phyloP scores from a whole-genome alignment of 2,329 filamentous ascomycete genomes.

The Tricladium varicosporioides region DNA sequence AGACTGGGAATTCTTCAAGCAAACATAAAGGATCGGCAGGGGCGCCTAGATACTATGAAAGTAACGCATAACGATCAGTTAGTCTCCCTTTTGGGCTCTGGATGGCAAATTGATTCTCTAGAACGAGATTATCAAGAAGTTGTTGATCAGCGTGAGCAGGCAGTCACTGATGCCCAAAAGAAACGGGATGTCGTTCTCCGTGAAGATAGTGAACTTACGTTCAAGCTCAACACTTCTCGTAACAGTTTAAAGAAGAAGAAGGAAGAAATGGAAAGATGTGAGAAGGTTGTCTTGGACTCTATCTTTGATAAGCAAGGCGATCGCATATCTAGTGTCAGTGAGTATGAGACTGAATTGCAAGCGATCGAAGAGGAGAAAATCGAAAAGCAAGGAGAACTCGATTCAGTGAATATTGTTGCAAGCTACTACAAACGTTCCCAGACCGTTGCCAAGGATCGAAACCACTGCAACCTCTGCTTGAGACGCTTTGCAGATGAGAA shows the following conservation, averaged over 20 bases:
- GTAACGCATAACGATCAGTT: slow-evolving; percentile 73
- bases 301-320: slow-evolving; percentile 44
- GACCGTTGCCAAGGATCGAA: slow-evolving; percentile 62
- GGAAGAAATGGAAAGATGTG: slow-evolving; percentile 59
- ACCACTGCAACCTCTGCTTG: slow-evolving; percentile 74
- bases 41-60: slow-evolving; percentile 73
- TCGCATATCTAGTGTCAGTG: slow-evolving; percentile 45
- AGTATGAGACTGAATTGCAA: slow-evolving; percentile 52
- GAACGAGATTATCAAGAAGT: slow-evolving; percentile 68
- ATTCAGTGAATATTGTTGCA: slow-evolving; percentile 65
- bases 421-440: slow-evolving; percentile 71
- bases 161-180: slow-evolving; percentile 63
- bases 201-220: slow-evolving; percentile 75
- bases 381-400: slow-evolving; percentile 59
- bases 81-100: slow-evolving; percentile 56
- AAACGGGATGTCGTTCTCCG: slow-evolving; percentile 68
- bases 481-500: slow-evolving; percentile 62
- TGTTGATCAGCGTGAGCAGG: slow-evolving; percentile 54
- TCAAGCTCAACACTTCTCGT: slow-evolving; percentile 63
- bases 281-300: slow-evolving; percentile 52
- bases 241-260: slow-evolving; percentile 64
- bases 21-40: slow-evolving; percentile 70
- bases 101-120: slow-evolving; percentile 69
- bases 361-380: slow-evolving; percentile 51
- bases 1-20: slow-evolving; percentile 81